Percentiles rank a stretch among this genome's conserved stretches.
These are phyloP conservation scores for Magnaporthiopsis incrustans DNA, from an alignment of 2,329 filamentous ascomycete genomes.

Conservation along the genomic window DNA sequence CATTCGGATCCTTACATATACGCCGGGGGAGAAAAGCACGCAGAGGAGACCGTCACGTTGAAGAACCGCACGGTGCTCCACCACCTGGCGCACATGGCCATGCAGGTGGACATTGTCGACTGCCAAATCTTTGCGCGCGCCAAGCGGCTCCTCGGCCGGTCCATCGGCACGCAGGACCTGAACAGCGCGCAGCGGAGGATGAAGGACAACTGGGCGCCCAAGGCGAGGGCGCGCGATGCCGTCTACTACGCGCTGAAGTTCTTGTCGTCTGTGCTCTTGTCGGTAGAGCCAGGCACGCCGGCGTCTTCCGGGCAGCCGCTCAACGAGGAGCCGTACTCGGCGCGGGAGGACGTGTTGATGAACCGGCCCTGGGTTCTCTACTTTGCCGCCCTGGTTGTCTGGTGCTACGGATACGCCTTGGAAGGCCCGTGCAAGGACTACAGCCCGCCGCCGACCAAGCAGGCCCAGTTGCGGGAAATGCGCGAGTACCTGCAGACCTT, in stretches of 20 bases:
- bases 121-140: slow-evolving; percentile 93
- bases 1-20: slow-evolving; percentile 46
- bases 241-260: slow-evolving; percentile 90
- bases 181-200: slow-evolving; percentile 72
- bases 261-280: slow-evolving; percentile 65
- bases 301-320: not conserved
- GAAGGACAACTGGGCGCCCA: slow-evolving; percentile 83
- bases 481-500: slow-evolving; percentile 66
- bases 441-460: slow-evolving; percentile 30
- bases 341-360: slow-evolving; percentile 79
- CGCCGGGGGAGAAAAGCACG: slow-evolving; percentile 44
- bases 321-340: slow-evolving; percentile 57
- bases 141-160: slow-evolving; percentile 73
- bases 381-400: slow-evolving; percentile 84
- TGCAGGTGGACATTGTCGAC: slow-evolving; percentile 96
- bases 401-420: slow-evolving; percentile 87
- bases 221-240: slow-evolving; percentile 80
- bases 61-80: slow-evolving; percentile 86
- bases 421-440: slow-evolving; percentile 60
- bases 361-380: slow-evolving; percentile 95
- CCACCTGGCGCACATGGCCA: slow-evolving; percentile 93
- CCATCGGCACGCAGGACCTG: slow-evolving; percentile 76
- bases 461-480: slow-evolving; percentile 71
- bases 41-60: slow-evolving; percentile 59
- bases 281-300: not conserved